These are phyloP conservation scores for Kalmanozyma brasiliensis DNA, from an alignment of 1,284 basidiomycete species.

Conservation along the genomic window DNA sequence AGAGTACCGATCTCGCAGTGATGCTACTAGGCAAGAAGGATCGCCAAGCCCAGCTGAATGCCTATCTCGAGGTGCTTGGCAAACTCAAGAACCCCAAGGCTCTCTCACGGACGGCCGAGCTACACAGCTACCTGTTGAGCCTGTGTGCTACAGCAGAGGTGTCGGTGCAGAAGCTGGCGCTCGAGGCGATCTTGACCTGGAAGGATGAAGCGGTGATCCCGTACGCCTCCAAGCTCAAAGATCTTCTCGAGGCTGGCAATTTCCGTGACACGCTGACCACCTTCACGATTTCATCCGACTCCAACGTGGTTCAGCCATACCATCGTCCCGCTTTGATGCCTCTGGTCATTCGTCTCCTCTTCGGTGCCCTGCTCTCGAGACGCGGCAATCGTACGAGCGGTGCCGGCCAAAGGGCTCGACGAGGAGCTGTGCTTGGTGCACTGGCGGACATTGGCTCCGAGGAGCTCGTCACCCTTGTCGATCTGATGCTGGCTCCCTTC, in stretches of 20 bases:
- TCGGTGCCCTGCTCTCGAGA: constrained; percentile 87
- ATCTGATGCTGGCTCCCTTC: constrained; percentile 90
- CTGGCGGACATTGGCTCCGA: constrained; percentile 78
- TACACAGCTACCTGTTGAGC: constrained; percentile 77
- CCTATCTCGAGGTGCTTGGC: constrained; percentile 83
- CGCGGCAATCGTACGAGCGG: constrained; percentile 75
- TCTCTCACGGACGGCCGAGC: constrained; percentile 76
- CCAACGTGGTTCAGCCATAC: constrained; percentile 73
- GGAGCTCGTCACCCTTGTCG: constrained; percentile 82
- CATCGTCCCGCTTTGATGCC: constrained; percentile 80
- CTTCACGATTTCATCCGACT: constrained; percentile 69
- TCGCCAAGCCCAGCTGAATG: constrained; percentile 59
- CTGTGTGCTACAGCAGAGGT: constrained; percentile 89
- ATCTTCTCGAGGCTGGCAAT: constrained; percentile 83
- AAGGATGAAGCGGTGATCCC: constrained; percentile 77
- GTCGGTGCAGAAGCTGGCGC: constrained; percentile 78
- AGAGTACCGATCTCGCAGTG: constrained; percentile 10
- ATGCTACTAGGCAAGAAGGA: constrained; percentile 46
- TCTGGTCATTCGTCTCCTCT: constrained; percentile 81
- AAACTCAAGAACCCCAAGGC: constrained; percentile 93
- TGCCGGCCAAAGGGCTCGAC: constrained; percentile 74
- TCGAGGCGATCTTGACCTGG: constrained; percentile 86
- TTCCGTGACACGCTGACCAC: constrained; percentile 88
- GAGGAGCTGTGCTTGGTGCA: constrained; percentile 79
- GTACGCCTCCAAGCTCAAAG: constrained; percentile 77